Evolutionary conservation across 2,329 filamentous ascomycete species (phyloP).

Genomic region (Pseudogymnoascus sp.): DNA sequence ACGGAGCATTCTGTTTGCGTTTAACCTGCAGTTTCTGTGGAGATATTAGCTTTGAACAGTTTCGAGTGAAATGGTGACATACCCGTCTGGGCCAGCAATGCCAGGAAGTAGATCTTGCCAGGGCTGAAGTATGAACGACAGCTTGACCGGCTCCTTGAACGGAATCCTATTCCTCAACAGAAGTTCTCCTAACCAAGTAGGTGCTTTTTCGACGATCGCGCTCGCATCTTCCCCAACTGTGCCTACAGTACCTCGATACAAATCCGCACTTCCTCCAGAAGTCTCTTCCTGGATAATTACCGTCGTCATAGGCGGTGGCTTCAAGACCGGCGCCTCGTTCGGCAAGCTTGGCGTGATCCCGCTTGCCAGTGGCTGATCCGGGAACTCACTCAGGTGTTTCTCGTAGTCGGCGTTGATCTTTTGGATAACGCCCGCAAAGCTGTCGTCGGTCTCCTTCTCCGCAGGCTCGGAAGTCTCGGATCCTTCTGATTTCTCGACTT

Average conservation of each 20-base stretch:
- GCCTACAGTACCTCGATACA: slow-evolving; percentile 84
- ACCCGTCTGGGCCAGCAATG: slow-evolving; percentile 66
- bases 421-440: slow-evolving; percentile 64
- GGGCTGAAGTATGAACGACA: slow-evolving; percentile 87
- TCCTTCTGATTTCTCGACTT: slow-evolving; percentile 51
- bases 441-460: slow-evolving; percentile 69
- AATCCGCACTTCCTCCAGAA: slow-evolving; percentile 64
- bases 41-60: not conserved
- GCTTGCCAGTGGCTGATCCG: slow-evolving; percentile 50
- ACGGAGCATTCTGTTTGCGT: slow-evolving; percentile 92
- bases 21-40: slow-evolving; percentile 72
- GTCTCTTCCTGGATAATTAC: slow-evolving; percentile 66
- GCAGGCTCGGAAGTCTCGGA: slow-evolving; percentile 57
- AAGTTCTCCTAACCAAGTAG: slow-evolving; percentile 87
- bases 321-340: slow-evolving; percentile 69
- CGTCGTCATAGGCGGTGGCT: slow-evolving; percentile 59
- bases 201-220: slow-evolving; percentile 75
- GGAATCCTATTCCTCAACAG: slow-evolving; percentile 75
- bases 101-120: slow-evolving; percentile 67
- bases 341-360: slow-evolving; percentile 62
- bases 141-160: slow-evolving; percentile 85
- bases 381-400: slow-evolving; percentile 51
- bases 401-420: slow-evolving; percentile 68
- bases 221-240: slow-evolving; percentile 71
- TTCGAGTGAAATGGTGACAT: slow-evolving; percentile 25